Percentiles rank a stretch among this genome's conserved stretches.
Evolutionary conservation across 148 eudicot genomes (phyloP).

Genomic region (Chenopodium berlandieri): DNA sequence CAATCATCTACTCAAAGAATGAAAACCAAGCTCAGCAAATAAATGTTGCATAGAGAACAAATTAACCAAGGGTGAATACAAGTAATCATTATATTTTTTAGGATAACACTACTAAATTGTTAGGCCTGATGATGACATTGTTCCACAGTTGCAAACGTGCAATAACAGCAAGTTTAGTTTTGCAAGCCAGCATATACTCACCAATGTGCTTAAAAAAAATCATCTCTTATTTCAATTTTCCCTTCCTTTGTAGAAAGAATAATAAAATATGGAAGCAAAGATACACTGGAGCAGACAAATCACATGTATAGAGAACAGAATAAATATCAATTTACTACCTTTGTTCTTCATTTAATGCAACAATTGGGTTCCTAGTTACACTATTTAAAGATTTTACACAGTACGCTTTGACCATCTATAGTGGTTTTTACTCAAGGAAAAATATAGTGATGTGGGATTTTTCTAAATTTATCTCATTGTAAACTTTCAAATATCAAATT

Average conservation of each 20-base stretch:
- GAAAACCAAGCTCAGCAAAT: conserved; percentile 1
- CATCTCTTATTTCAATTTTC: neutral
- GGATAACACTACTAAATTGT: neutral
- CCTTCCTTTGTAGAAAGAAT: neutral
- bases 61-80: neutral
- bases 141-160: conserved; percentile 1
- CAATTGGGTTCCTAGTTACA: too few species aligned
- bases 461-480: too few species aligned
- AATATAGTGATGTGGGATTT: too few species aligned
- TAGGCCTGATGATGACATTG: neutral
- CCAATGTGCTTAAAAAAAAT: neutral
- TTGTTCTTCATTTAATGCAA: too few species aligned
- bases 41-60: conserved; percentile 1
- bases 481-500: too few species aligned
- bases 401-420: too few species aligned
- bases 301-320: neutral
- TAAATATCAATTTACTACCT: too few species aligned
- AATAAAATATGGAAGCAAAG: neutral
- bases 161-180: neutral
- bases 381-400: too few species aligned
- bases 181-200: neutral
- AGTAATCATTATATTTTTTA: neutral
- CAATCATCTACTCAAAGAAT: neutral
- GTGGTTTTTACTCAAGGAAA: too few species aligned
- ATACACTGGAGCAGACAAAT: neutral